phyloP scores from a whole-genome alignment of 1,139 yeast species.

The Candida sp. region DNA sequence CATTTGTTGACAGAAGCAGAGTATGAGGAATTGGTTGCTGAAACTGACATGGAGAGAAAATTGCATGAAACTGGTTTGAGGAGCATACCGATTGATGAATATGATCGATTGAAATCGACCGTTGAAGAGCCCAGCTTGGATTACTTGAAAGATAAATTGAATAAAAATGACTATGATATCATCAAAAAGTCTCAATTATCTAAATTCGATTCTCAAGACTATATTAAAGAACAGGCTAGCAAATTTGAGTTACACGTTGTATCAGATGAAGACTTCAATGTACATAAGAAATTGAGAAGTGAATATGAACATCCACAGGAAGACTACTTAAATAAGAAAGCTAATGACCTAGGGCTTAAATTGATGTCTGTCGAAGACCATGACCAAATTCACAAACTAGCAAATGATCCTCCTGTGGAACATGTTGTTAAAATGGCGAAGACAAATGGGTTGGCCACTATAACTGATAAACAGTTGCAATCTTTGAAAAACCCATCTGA shows the following conservation, averaged over 20 bases:
- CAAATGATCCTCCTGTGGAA: constrained; percentile 17
- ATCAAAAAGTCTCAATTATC: background rate
- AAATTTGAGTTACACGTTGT: constrained; percentile 22
- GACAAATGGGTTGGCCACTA: constrained; percentile 8
- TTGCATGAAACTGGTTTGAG: constrained; percentile 31
- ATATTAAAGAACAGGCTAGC: constrained; percentile 22
- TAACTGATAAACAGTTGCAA: constrained; percentile 11
- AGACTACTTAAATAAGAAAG: constrained; percentile 22
- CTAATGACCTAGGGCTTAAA: constrained; percentile 30
- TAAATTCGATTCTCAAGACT: constrained; percentile 24
- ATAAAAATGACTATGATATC: background rate
- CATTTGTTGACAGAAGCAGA: constrained; percentile 23
- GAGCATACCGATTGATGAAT: constrained; percentile 25
- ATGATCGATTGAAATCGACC: constrained; percentile 13
- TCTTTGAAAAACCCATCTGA: constrained; percentile 10
- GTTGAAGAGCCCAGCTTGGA: constrained; percentile 16
- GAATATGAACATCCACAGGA: constrained; percentile 27
- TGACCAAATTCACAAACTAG: constrained; percentile 22
- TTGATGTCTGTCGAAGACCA: constrained; percentile 26
- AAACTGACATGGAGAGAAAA: constrained; percentile 30
- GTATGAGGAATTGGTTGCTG: constrained; percentile 26
- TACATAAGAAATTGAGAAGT: constrained; percentile 18
- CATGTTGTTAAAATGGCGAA: constrained; percentile 29
- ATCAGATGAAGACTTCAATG: constrained; percentile 18
- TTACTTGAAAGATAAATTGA: constrained; percentile 15